A percentile compares a stretch with the other conserved stretches of the same genome.
These are phyloP conservation scores for Piper betle DNA, from an alignment of 164 flowering plant species.

Conservation along the genomic window DNA sequence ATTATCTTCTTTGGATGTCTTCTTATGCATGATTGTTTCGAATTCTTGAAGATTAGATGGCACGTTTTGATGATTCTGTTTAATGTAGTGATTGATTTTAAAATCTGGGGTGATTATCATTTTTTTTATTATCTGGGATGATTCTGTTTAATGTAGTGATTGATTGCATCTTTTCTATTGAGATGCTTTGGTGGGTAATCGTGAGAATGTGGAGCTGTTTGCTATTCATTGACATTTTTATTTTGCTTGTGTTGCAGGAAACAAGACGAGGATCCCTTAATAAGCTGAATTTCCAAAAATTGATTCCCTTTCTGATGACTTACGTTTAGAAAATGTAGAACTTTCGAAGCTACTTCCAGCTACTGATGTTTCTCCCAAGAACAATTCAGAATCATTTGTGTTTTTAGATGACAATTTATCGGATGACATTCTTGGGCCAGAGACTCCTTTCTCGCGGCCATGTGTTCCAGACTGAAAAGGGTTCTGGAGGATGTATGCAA, in stretches of 20 bases:
- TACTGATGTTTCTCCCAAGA: conserved; percentile 8
- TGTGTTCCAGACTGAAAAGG: conserved; percentile 62
- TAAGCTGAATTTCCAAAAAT: conserved; percentile 8
- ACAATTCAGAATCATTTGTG: conserved; percentile 4
- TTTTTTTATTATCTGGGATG: too few relatives aligned
- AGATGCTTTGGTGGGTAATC: too few relatives aligned
- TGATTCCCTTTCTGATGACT: conserved; percentile 8
- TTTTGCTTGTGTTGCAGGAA: conserved; percentile 22
- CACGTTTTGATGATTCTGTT: too few relatives aligned
- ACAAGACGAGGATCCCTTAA: conserved; percentile 9
- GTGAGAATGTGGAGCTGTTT: background rate
- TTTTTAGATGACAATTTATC: conserved; percentile 14
- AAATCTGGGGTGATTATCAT: too few relatives aligned
- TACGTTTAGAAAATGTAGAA: conserved; percentile 6
- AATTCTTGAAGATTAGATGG: too few relatives aligned
- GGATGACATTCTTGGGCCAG: conserved; percentile 46
- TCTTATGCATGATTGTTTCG: too few relatives aligned
- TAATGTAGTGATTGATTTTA: too few relatives aligned
- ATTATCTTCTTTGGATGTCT: too few relatives aligned
- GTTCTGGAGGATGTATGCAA: conserved; percentile 34
- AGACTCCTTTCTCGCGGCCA: conserved; percentile 61
- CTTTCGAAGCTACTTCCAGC: conserved; percentile 8
- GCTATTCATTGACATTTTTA: background rate
- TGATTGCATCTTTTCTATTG: too few relatives aligned
- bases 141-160: too few relatives aligned